phyloP scores from a whole-genome alignment of 768 basidiomycete species.

The Sarcodon sp. region DNA sequence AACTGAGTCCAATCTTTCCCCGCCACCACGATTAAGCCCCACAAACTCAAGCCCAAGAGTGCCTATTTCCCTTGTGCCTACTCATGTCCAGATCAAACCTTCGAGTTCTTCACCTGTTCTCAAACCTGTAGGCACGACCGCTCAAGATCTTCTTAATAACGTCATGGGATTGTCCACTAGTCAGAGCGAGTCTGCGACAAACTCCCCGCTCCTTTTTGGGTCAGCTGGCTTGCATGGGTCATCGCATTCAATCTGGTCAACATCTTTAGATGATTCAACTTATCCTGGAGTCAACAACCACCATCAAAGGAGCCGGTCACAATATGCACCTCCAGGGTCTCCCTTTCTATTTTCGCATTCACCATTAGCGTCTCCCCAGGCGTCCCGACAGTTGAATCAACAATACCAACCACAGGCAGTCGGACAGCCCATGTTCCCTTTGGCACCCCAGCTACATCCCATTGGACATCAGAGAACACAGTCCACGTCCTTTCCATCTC shows the following conservation, averaged over 20 bases:
- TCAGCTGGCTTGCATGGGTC: constrained; percentile 36
- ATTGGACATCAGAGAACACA: neutral
- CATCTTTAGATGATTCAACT: constrained; percentile 32
- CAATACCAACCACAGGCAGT: neutral
- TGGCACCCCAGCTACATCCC: neutral
- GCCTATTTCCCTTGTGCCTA: constrained; percentile 10
- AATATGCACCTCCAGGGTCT: neutral
- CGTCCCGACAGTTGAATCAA: neutral
- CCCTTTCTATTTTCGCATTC: neutral
- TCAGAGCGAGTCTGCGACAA: constrained; percentile 8
- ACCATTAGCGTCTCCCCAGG: neutral
- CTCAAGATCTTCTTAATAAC: constrained; percentile 52
- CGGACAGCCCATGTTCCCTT: neutral
- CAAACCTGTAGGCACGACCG: constrained; percentile 31
- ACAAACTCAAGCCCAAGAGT: constrained; percentile 3
- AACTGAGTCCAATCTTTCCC: neutral
- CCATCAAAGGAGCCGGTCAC: neutral
- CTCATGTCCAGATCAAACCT: constrained; percentile 11
- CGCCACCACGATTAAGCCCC: neutral
- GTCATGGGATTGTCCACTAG: constrained; percentile 25
- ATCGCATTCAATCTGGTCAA: constrained; percentile 55
- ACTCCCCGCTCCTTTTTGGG: constrained; percentile 8
- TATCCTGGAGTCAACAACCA: neutral
- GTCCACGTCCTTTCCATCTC: neutral
- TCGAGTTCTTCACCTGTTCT: constrained; percentile 9